Base-by-base conservation (phyloP, 352 stramenopile genomes). In the Phytophthora kernoviae region DNA sequence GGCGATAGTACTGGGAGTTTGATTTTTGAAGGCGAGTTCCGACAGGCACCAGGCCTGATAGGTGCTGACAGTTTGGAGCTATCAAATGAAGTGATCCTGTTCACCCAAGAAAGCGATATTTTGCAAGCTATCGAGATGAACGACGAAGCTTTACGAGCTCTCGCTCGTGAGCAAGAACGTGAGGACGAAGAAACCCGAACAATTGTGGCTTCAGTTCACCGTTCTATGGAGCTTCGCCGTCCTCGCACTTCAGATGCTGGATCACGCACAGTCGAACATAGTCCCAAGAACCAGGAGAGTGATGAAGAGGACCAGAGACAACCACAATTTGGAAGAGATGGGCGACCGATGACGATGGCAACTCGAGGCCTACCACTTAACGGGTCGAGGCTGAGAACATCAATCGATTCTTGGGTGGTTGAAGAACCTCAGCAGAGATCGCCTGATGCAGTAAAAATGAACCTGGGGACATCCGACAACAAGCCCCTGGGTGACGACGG, bases 11-110 rank as follows among this genome's bases (percentile, higher is more conserved):
- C 33, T 17, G 42, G 66, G 4, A 61, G 58, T 1, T 34, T 78
- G 8, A 86, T 97, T 20, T 97, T 97, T 70, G 79, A 94, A 58
- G 91, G 90, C 2, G 85, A 97, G 27, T 88, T 97, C 26, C 73
- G 65, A 11, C 72, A 88, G n/a, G 87, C 86, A 10, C 80, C 84
- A 1, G 88, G 88, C 15, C 36, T 89, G 12, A 55, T 95, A 37
- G 71, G 73, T 17, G 56, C 69, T 15, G 75, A 77, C 11, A 74
- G 62, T 2, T 57, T 80, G 30, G 80, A 92, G 4, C 56, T 62
- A 2, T 93, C 81, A 34, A 87, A 76, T 45, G 90, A 97, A 58
- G 83, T 92, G 30, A 91, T 97, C 24, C 58, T 97, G 4, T 97
- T 97, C 45, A 96, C 90, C 1, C 86, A 68, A 26, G 77, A 95